Percentiles rank a stretch among this genome's conserved stretches.
phyloP scores from a whole-genome alignment of 2,329 filamentous ascomycete genomes.

The Purpureocillium lavendulum region DNA sequence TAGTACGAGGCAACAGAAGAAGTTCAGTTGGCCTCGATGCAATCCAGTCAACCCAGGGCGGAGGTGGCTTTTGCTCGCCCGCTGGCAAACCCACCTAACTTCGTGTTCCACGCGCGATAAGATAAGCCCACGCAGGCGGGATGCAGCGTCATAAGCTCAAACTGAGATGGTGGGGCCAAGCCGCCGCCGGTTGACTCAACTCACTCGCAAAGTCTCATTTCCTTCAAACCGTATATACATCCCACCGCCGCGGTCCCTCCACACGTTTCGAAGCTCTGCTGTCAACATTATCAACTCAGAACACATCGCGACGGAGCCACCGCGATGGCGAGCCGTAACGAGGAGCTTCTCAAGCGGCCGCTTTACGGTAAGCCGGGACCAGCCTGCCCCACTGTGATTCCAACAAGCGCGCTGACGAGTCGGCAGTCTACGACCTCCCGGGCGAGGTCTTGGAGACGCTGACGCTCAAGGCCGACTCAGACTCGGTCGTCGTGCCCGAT shows the following conservation, averaged over 20 bases:
- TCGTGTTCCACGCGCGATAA: no score
- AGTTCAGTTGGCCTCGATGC: no score
- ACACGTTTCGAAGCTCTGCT: no score
- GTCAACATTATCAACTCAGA: no score
- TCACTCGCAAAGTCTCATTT: neutral
- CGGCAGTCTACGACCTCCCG: constrained; percentile 73
- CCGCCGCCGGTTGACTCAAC: constrained; percentile 4
- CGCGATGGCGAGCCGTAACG: constrained; percentile 12
- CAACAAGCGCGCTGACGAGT: constrained; percentile 3
- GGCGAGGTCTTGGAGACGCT: constrained; percentile 63
- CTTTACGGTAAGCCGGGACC: constrained; percentile 38
- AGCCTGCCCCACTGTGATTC: neutral
- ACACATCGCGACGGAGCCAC: no score
- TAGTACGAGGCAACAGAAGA: no score
- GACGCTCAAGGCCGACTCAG: constrained; percentile 31
- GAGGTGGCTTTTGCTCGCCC: no score
- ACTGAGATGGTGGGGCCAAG: neutral
- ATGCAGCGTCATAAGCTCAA: no score
- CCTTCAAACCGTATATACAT: neutral
- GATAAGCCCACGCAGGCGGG: no score
- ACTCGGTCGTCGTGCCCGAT: constrained; percentile 13
- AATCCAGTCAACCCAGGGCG: no score
- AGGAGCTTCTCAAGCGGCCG: constrained; percentile 40
- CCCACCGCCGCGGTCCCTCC: no score
- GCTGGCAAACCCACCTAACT: no score